Evolutionary conservation across 768 basidiomycete genomes (phyloP), one percentile per base, ranked within the genome.

Genomic region (Inosperma sp.): DNA sequence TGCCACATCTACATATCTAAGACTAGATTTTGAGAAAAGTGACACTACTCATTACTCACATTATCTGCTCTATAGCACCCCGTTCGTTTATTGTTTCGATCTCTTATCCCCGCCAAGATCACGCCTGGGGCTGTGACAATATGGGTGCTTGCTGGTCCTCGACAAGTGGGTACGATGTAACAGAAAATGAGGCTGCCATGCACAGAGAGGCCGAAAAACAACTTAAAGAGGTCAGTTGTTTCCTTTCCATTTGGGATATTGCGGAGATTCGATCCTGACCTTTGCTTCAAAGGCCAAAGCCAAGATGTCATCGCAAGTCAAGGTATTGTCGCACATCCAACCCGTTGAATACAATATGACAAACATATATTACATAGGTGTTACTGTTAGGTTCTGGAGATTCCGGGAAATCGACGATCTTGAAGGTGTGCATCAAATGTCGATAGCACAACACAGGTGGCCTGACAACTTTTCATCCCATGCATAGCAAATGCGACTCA

Each of bases 311-410:
- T 53, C 67, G 43, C 87, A 91, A 63, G 87, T 90, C 70, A 90
- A 91, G 79, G 88, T 86, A 54, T 34, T 68, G 59, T n/a, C 30
- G 14, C 13, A 21, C 8, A 14, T 8, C n/a, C 21, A 21, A 14
- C 16, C 17, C 19, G 37, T 39, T 31, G 29, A 46, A 43, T 16
- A 31, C 33, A 25, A 31, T 27, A 45, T 34, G 23, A 25, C 31
- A n/a, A 48, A 42, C 13, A 4, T 19, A 17, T 6, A 41, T 27
- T 19, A 19, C 48, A 7, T 49, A 93, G 86, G 84, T 96, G 16
- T 74, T 97, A 47, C 75, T 97, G n/a, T 76, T 97, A 30, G 93
- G 93, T 39, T 94, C 93, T 34, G 93, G 93, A 22, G 93, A 95
- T 64, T 89, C 86, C 21, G 93, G 93, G 22, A 97, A 96, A 69